Conservation (phyloP, 2,329 filamentous ascomycete genomes). For the Cadophora sp. region DNA sequence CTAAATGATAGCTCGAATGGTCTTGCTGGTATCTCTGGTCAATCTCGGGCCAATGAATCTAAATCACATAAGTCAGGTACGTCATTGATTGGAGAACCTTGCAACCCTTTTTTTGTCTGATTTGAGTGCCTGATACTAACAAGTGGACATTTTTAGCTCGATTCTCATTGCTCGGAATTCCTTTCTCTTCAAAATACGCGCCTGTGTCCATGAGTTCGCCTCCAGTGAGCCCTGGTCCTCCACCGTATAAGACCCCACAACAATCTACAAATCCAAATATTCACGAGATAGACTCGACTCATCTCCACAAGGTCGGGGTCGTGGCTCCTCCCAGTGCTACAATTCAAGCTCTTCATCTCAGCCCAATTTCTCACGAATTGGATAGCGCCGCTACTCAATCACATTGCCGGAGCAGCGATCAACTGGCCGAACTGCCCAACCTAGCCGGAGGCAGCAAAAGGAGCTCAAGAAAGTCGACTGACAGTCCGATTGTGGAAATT, state of each 20-base stretch:
- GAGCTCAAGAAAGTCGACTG: not conserved
- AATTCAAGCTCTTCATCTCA: not conserved
- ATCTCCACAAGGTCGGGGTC: not conserved
- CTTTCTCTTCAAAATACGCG: not conserved
- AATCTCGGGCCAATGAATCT: not conserved
- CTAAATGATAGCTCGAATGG: no score
- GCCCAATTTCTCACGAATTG: not conserved
- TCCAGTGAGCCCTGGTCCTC: not conserved
- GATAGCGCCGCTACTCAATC: not conserved
- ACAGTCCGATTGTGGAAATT: not conserved
- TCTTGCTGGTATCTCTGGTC: not conserved
- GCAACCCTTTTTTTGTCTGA: no score
- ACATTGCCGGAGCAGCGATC: not conserved
- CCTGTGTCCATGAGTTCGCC: not conserved
- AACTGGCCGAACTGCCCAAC: not conserved
- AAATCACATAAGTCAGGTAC: not conserved
- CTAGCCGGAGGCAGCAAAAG: not conserved
- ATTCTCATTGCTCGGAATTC: not conserved
- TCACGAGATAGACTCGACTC: slow-evolving; percentile 1
- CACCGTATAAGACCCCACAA: slow-evolving; percentile 1
- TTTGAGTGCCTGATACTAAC: no score
- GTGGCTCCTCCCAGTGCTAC: not conserved
- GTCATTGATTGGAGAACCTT: not conserved
- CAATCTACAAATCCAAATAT: slow-evolving; percentile 3
- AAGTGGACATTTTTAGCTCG: not conserved